Evolutionary conservation across 148 eudicot genomes (phyloP).

Genomic region (Persicaria tinctoria): DNA sequence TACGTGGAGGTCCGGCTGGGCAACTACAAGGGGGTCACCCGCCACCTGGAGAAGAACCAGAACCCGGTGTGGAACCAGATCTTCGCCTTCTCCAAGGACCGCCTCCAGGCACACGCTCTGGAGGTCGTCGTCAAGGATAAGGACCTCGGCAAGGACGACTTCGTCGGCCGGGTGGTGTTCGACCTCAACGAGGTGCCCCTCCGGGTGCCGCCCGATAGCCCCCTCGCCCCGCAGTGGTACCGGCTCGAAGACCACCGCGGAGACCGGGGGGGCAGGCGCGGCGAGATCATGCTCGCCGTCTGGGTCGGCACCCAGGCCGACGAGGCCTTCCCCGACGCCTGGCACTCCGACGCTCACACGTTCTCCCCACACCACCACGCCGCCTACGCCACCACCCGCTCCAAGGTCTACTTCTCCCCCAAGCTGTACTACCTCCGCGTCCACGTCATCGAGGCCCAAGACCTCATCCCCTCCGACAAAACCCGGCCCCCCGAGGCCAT

Average conservation of each 20-base stretch:
- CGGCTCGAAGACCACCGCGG: slow-evolving; percentile 55
- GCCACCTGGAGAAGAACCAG: slow-evolving; percentile 72
- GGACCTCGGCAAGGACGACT: slow-evolving; percentile 75
- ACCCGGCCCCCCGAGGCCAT: slow-evolving; percentile 31
- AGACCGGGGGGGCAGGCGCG: slow-evolving; percentile 27
- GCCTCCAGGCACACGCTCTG: slow-evolving; percentile 49
- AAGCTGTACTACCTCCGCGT: slow-evolving; percentile 69
- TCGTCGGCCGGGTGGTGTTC: slow-evolving; percentile 62
- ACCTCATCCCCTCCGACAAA: slow-evolving; percentile 58
- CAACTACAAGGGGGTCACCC: slow-evolving; percentile 82
- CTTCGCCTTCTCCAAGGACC: slow-evolving; percentile 78
- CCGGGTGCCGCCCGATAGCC: slow-evolving; percentile 89
- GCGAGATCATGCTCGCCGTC: slow-evolving; percentile 86
- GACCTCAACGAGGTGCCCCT: slow-evolving; percentile 63
- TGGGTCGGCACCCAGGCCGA: slow-evolving; percentile 99
- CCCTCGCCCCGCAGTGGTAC: slow-evolving; percentile 96
- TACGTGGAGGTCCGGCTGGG: slow-evolving; percentile 91
- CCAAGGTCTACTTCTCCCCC: slow-evolving; percentile 86
- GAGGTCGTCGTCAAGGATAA: slow-evolving; percentile 76
- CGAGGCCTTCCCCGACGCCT: slow-evolving; percentile 90
- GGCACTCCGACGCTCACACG: slow-evolving; percentile 92
- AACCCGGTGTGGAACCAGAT: slow-evolving; percentile 69
- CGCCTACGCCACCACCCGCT: slow-evolving; percentile 51
- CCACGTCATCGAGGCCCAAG: slow-evolving; percentile 83
- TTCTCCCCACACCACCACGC: slow-evolving; percentile 52